A percentile compares a stretch with the other conserved stretches of the same genome.
These are phyloP conservation scores for Acarospora socialis DNA, from an alignment of 2,329 filamentous ascomycete species.

Conservation along the genomic window DNA sequence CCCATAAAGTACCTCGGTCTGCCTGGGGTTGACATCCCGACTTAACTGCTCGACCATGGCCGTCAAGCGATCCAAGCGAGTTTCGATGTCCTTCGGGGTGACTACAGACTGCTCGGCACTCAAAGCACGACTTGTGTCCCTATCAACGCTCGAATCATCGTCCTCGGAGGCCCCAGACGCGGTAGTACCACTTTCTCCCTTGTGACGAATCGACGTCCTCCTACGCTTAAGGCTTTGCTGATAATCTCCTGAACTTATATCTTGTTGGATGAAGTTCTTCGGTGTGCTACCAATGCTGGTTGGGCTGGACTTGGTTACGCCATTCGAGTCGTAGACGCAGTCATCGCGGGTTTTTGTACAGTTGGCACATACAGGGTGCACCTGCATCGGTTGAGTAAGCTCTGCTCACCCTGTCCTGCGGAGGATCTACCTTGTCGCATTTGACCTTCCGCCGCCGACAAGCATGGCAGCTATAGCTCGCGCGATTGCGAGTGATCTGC, in stretches of 20 bases:
- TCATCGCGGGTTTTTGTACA: constrained; percentile 29
- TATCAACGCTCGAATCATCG: constrained; percentile 14
- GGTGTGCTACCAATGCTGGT: no score
- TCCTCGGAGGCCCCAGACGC: constrained; percentile 8
- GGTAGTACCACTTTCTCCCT: background rate
- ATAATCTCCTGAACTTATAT: constrained; percentile 1
- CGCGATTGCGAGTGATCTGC: constrained; percentile 33
- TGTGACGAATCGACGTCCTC: background rate
- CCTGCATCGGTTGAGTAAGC: constrained; percentile 16
- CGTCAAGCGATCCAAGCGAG: constrained; percentile 29
- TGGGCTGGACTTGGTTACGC: no score
- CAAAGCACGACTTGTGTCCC: constrained; percentile 22
- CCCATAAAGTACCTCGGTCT: no score
- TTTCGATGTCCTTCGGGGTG: constrained; percentile 27
- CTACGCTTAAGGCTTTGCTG: background rate
- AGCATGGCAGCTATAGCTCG: constrained; percentile 33
- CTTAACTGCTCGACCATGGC: constrained; percentile 31
- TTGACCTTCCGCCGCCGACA: constrained; percentile 34
- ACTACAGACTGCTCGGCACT: constrained; percentile 16
- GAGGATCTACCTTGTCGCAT: constrained; percentile 26
- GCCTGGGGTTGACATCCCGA: no score
- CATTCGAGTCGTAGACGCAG: constrained; percentile 29
- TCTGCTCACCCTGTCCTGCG: background rate
- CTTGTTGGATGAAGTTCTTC: constrained; percentile 16
- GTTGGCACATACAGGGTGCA: constrained; percentile 32